These are phyloP conservation scores for Cladosporium sp. DNA, from an alignment of 2,329 filamentous ascomycete genomes.

Conservation along the genomic window DNA sequence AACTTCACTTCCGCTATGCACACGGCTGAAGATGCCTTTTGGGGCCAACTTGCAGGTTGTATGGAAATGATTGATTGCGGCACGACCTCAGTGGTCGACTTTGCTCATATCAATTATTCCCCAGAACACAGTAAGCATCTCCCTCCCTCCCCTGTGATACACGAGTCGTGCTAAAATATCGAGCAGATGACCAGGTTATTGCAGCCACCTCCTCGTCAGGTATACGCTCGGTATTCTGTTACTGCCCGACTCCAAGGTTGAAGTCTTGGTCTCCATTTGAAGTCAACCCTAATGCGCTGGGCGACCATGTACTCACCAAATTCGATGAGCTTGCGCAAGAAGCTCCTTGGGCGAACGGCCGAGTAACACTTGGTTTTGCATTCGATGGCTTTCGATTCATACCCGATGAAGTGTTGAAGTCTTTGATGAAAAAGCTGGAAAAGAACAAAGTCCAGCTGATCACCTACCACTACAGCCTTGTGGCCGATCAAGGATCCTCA, in stretches of 20 bases:
- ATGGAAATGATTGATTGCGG: constrained; percentile 40
- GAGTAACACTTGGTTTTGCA: constrained; percentile 41
- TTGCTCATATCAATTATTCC: constrained; percentile 33
- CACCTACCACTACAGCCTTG: constrained; percentile 28
- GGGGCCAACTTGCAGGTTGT: constrained; percentile 41
- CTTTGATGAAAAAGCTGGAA: constrained; percentile 36
- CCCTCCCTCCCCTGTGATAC: too few species aligned
- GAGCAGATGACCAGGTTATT: constrained; percentile 29
- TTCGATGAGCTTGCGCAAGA: constrained; percentile 34
- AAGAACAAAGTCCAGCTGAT: constrained; percentile 37
- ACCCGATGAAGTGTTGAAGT: constrained; percentile 34
- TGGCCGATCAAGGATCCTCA: constrained; percentile 27
- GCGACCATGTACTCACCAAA: constrained; percentile 36
- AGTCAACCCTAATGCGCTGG: constrained; percentile 25
- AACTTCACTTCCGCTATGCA: constrained; percentile 37
- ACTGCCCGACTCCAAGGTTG: constrained; percentile 33
- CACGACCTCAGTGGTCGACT: constrained; percentile 40
- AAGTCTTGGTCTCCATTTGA: constrained; percentile 30
- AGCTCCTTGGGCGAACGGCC: constrained; percentile 29
- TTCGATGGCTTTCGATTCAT: constrained; percentile 41
- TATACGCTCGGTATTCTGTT: constrained; percentile 45
- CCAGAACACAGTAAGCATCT: constrained; percentile 24
- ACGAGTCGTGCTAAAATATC: not conserved
- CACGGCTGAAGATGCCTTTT: constrained; percentile 41
- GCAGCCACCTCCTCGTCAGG: constrained; percentile 42